Base-by-base conservation (phyloP, 169 alveolate species). In the Plasmodium adleri region DNA sequence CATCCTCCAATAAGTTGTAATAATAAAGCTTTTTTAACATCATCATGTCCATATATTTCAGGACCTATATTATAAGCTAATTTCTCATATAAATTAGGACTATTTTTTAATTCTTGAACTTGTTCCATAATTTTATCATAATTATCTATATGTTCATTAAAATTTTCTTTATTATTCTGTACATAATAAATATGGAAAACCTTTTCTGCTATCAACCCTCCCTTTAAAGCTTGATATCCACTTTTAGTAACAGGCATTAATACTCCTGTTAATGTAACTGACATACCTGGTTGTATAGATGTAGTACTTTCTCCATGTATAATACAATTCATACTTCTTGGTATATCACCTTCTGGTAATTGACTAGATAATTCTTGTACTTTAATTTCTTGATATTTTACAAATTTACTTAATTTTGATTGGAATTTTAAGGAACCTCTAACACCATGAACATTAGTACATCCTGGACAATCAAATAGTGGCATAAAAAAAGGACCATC, bases 21-120 rank as follows among this genome's bases (percentile, higher is more conserved):
- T 58, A 98, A 93, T 56, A 98, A 88, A 9, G 99, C 99, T 90
- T 98, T 98, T 94, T 98, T 98, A 26, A 98, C 98, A 94, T 98
- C 99, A 43, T 97, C 97, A 94, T 96, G 94, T 12, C 99, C 99
- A 72, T 94, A 98, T 56, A 98, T 97, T 93, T 98, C 99, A 2
- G 99, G 99, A 5, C 99, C 99, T 26, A 98, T 98, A 26, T 98
- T 94, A 89, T 95, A 92, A n/a, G 99, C 97, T 43, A 98, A 95
- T 32, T 92, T 89, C 43, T 97, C 97, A 92, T 97, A 97, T 49
- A 98, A 74, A 54, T 97, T 95, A 5, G 95, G 94, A 26, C 94
- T 94, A 22, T 80, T 89, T 62, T 92, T 93, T 90, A 91, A 93
- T 52, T 83, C 94, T 52, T 93, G 91, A 2, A 95, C 94, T 66